phyloP scores from a whole-genome alignment of 2,329 filamentous ascomycete species.

The Trichoderma arundinaceum region DNA sequence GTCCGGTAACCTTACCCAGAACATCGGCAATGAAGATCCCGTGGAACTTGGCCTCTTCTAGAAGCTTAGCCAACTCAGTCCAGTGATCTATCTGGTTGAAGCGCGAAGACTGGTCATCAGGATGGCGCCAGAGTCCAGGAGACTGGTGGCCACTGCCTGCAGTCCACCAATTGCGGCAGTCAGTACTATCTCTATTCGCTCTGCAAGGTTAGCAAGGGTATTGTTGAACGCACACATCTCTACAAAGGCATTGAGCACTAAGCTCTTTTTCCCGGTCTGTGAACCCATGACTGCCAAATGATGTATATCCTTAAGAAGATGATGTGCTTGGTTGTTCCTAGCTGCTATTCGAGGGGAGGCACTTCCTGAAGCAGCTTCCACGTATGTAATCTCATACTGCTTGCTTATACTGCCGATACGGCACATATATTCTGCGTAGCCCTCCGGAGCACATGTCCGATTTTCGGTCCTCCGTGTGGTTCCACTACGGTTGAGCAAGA shows the following conservation, averaged over 20 bases:
- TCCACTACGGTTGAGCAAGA: background rate
- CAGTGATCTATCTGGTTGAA: constrained; percentile 68
- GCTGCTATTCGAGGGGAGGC: constrained; percentile 5
- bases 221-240: constrained; percentile 45
- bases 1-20: constrained; percentile 48
- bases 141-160: constrained; percentile 54
- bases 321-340: constrained; percentile 26
- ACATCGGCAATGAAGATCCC: constrained; percentile 61
- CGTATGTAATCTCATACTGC: constrained; percentile 12
- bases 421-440: constrained; percentile 17
- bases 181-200: constrained; percentile 1
- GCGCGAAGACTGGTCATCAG: constrained; percentile 64
- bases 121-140: constrained; percentile 63
- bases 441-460: constrained; percentile 17
- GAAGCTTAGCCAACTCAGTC: constrained; percentile 63
- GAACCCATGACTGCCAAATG: constrained; percentile 27
- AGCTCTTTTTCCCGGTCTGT: constrained; percentile 43
- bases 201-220: background rate
- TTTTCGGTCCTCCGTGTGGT: constrained; percentile 4
- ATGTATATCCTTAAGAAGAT: constrained; percentile 16
- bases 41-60: constrained; percentile 50
- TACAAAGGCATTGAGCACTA: constrained; percentile 53
- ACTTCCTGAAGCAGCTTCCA: constrained; percentile 3
- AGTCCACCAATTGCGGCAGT: constrained; percentile 5
- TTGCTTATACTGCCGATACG: constrained; percentile 10